Evolutionary conservation across 495 filamentous ascomycete genomes (phyloP).

Genomic region (Rusavskia elegans): DNA sequence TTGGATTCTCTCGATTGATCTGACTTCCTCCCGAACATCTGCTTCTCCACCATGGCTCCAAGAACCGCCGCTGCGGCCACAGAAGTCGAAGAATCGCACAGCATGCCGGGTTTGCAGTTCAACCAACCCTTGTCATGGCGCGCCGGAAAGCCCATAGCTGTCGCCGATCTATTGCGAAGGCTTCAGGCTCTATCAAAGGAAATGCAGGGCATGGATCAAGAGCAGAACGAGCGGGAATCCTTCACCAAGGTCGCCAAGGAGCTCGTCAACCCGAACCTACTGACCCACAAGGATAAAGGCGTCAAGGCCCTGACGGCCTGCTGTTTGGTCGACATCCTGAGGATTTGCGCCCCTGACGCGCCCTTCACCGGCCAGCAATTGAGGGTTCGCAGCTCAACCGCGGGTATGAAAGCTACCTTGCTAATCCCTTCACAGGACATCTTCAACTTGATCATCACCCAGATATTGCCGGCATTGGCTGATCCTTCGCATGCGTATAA

Average conservation of each 20-base stretch:
- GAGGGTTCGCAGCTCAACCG: conserved; percentile 44
- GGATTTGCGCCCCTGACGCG: conserved; percentile 87
- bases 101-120: conserved; percentile 40
- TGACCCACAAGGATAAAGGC: conserved; percentile 82
- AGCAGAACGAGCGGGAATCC: conserved; percentile 65
- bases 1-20: background rate
- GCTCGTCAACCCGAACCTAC: conserved; percentile 63
- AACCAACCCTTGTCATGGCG: conserved; percentile 83
- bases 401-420: conserved; percentile 2
- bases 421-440: conserved; percentile 47
- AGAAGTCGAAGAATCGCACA: conserved; percentile 7
- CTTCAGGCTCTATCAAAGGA: conserved; percentile 71
- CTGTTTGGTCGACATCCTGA: conserved; percentile 86
- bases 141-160: conserved; percentile 70
- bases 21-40: background rate
- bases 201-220: conserved; percentile 74
- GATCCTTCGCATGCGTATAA: conserved; percentile 87
- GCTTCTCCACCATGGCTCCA: conserved; percentile 1
- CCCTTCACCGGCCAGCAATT: conserved; percentile 82
- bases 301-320: conserved; percentile 78
- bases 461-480: conserved; percentile 68
- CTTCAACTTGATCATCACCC: conserved; percentile 73
- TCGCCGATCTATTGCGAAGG: conserved; percentile 64
- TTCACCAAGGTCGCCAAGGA: conserved; percentile 76
- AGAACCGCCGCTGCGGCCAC: conserved; percentile 1